Conservation (phyloP, 306 rosid species). For the Cucurbita moschata region DNA sequence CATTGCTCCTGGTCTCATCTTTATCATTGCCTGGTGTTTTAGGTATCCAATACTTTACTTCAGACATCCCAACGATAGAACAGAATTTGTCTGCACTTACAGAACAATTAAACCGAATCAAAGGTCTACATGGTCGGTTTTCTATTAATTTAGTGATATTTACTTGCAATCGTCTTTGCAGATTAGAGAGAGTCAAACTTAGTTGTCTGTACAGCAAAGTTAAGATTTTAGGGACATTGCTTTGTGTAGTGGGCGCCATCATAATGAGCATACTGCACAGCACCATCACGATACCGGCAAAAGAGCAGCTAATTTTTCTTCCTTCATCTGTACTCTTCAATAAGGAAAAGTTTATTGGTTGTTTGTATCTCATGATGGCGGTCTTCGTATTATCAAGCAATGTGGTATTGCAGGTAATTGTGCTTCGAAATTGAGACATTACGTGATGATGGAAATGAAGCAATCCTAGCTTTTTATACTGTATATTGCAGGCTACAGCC, state of each 20-base stretch:
- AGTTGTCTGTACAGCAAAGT: conserved; percentile 42
- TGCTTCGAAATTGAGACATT: not conserved
- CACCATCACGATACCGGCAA: conserved; percentile 5
- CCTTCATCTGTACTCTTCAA: conserved; percentile 19
- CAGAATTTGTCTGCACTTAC: not conserved
- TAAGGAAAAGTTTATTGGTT: conserved; percentile 44
- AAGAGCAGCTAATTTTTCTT: not conserved
- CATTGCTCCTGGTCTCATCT: conserved; percentile 76
- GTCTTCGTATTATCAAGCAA: conserved; percentile 42
- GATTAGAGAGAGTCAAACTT: conserved; percentile 58
- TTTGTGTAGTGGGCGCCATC: conserved; percentile 66
- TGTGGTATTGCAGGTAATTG: conserved; percentile 53
- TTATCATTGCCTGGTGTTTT: conserved; percentile 53
- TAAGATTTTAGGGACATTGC: conserved; percentile 64
- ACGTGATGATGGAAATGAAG: not conserved
- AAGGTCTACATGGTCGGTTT: not conserved
- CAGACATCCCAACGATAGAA: not conserved
- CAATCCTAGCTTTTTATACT: not conserved
- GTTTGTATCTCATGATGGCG: conserved; percentile 48
- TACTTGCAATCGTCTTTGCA: conserved; percentile 10
- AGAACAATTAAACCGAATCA: not conserved
- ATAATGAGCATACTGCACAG: conserved; percentile 72
- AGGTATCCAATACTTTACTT: conserved; percentile 27
- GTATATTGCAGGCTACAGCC: conserved; percentile 36
- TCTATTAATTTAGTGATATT: not conserved